Evolutionary conservation across 805 yeast genomes (phyloP).

Genomic region (Candida ficus): DNA sequence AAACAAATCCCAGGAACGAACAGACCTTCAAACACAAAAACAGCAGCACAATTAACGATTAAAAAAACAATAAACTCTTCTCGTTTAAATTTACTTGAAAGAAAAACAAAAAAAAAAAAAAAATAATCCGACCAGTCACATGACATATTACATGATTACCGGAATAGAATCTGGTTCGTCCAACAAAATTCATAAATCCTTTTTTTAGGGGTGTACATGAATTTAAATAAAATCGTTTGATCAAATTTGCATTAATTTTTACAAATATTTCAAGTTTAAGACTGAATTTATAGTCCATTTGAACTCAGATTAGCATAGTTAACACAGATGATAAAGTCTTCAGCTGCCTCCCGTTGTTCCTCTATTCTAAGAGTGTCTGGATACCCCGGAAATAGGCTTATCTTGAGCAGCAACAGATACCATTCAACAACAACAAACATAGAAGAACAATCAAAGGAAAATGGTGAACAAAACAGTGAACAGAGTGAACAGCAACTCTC

Average conservation of each 20-base stretch:
- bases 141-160: too few relatives aligned
- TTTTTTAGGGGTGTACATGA: conserved; percentile 1
- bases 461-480: conserved; percentile 2
- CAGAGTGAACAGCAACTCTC: background rate
- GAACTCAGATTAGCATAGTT: background rate
- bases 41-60: too few relatives aligned
- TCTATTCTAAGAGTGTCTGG: background rate
- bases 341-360: background rate
- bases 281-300: background rate
- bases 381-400: conserved; percentile 3
- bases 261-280: too few relatives aligned
- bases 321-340: background rate
- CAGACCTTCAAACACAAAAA: too few relatives aligned
- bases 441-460: conserved; percentile 7
- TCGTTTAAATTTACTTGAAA: background rate
- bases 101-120: background rate
- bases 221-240: background rate
- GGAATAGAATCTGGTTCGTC: too few relatives aligned
- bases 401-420: conserved; percentile 1
- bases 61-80: background rate
- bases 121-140: background rate
- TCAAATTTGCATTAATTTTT: background rate
- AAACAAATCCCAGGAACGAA: too few relatives aligned
- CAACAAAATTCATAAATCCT: background rate
- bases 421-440: conserved; percentile 7